Evolutionary conservation across 1,284 basidiomycete genomes (phyloP), one percentile per base, ranked within the genome.

Genomic region (Irpex sp.): DNA sequence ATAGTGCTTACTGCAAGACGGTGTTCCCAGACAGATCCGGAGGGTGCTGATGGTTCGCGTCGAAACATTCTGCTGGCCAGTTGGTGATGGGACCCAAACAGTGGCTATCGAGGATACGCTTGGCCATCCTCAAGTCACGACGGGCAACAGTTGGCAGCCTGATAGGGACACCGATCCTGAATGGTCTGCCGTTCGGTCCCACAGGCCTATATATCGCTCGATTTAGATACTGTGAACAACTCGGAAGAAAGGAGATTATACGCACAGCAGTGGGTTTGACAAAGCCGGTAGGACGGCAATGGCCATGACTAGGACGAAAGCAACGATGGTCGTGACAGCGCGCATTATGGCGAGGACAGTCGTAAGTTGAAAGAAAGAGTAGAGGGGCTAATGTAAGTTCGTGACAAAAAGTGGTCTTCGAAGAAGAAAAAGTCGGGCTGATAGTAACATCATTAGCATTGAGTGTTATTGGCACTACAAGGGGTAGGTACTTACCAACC

Each of bases 371-470:
- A n/a, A 58, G 44, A 31, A 36, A 36, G 49, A 49, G n/a, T 54
- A 34, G 31, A 15, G 19, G 17, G 17, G 60, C 56, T 36, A 19
- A 52, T 52, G 15, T 17, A 52, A 15, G 44, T 19, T 37, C 40
- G 44, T 13, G 55, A 51, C 21, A 62, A 40, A 34, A 31, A 51
- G n/a, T 19, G 52, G 21, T 40, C 11, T 54, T 60, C 49, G 59
- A 49, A 36, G 17, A 59, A 62, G 26, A 49, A 49, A 40, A 58
- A 62, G 61, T 62, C 57, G 57, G 62, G 62, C 62, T 63, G 40
- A n/a, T n/a, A 54, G 38, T 34, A 11, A 49, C 26, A 17, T 38
- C 13, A 11, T 34, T 40, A 17, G 21, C 17, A 17, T n/a, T 54
- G 56, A 34, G 38, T n/a, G 15, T 21, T 26, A 34, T 47, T 44